Conservation (phyloP, 805 yeast genomes). For the Candida orba region DNA sequence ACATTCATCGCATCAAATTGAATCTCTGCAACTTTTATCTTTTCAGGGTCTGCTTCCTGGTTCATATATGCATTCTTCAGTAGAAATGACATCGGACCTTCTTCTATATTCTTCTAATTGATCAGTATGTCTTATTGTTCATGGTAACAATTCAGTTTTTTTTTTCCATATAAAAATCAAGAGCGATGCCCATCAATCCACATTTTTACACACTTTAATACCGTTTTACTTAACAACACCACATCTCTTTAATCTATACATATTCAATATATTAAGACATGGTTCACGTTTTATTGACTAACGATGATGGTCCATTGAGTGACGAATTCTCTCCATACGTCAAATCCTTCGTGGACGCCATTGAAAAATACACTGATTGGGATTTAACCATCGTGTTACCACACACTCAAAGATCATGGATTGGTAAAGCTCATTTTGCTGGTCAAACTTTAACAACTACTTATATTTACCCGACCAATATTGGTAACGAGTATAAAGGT, state of each 20-base stretch:
- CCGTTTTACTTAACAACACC: too few relatives aligned
- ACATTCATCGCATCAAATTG: slow-evolving; percentile 60
- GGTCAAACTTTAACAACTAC: slow-evolving; percentile 55
- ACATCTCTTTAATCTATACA: too few relatives aligned
- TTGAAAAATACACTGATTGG: slow-evolving; percentile 68
- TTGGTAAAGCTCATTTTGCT: slow-evolving; percentile 94
- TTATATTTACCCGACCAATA: slow-evolving; percentile 54
- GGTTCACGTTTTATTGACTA: slow-evolving; percentile 43
- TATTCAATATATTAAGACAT: too few relatives aligned
- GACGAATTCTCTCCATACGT: slow-evolving; percentile 78
- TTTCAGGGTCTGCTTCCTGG: slow-evolving; percentile 52
- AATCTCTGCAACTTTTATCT: slow-evolving; percentile 53
- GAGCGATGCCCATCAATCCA: not conserved
- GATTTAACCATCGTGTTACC: slow-evolving; percentile 80
- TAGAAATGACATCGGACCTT: slow-evolving; percentile 47
- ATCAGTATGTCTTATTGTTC: too few relatives aligned
- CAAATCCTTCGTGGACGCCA: slow-evolving; percentile 68
- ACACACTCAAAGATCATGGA: slow-evolving; percentile 83
- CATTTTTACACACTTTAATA: too few relatives aligned
- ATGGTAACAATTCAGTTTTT: too few relatives aligned
- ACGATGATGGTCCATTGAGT: slow-evolving; percentile 94
- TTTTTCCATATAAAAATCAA: not conserved
- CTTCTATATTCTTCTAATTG: too few relatives aligned
- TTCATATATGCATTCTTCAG: slow-evolving; percentile 36
- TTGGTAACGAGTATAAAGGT: slow-evolving; percentile 50